phyloP scores from a whole-genome alignment of 257 asterid species.

The Knoxia roxburghii region DNA sequence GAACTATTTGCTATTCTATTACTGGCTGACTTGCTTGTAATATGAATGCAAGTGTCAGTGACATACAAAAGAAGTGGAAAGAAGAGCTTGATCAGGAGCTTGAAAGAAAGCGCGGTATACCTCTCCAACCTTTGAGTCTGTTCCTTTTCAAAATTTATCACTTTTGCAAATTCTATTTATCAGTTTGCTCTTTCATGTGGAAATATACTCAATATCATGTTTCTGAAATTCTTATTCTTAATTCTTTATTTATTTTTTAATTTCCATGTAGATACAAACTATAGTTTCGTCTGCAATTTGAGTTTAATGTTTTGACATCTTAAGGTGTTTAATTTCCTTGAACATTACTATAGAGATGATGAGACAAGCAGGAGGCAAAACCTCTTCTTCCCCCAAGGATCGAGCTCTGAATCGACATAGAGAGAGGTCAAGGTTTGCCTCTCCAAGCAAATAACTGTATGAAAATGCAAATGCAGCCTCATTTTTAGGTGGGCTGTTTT shows the following conservation, averaged over 20 bases:
- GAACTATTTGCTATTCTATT: background rate
- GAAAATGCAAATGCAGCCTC: conserved; percentile 8
- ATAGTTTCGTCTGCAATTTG: conserved; percentile 2
- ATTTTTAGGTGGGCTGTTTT: conserved; percentile 16
- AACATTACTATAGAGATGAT: conserved; percentile 29
- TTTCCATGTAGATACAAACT: no score
- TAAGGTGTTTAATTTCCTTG: background rate
- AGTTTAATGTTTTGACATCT: background rate
- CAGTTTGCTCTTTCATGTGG: background rate
- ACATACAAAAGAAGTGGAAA: conserved; percentile 42
- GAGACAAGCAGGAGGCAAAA: conserved; percentile 39
- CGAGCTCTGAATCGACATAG: conserved; percentile 30
- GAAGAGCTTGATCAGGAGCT: conserved; percentile 44
- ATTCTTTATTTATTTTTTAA: no score
- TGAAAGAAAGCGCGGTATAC: conserved; percentile 38
- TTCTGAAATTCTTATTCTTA: no score
- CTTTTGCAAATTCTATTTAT: background rate
- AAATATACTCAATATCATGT: no score
- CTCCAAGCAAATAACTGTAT: conserved; percentile 31
- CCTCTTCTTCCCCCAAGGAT: conserved; percentile 45
- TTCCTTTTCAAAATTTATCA: background rate
- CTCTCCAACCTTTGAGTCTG: background rate
- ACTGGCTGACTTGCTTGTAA: background rate
- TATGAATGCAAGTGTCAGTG: conserved; percentile 21
- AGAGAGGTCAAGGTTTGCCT: conserved; percentile 40